Evolutionary conservation across 2,329 filamentous ascomycete genomes (phyloP), one percentile per base, ranked within the genome.

Genomic region (Phaeosphaeriaceae sp.): DNA sequence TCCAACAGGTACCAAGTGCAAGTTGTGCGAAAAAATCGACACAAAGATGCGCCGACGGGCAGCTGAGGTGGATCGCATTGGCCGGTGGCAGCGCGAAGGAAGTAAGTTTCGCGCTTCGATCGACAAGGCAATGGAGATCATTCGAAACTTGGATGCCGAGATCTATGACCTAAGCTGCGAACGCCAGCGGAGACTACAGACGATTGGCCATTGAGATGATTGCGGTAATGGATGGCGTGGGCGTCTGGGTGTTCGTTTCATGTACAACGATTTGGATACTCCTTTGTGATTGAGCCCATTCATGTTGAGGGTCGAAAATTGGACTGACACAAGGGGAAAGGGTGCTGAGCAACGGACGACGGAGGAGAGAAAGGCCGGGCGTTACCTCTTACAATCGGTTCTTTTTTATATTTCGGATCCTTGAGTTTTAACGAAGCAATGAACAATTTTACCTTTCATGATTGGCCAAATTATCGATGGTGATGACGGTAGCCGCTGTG

Each of bases 21-120:
- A 89, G 71, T 81, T 92, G 56, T 97, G 93, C 78, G 87, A 91
- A 67, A 92, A 94, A 76, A 91, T 92, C 61, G 87, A 92, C 68
- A 92, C 89, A 76, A 96, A 96, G 78, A 77, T 83, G 68, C 85
- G 90, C 47, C 86, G 89, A 56, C 83, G 86, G 67, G 79, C 80
- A 68, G 90, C 91, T 76, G 90, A 95, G 80, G 72, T 81, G 38
- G 83, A 86, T 48, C 88, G 92, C 66, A 83, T 95, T 67, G 77
- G 81, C 59, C 87, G 92, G 52, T 96, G 92, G 92, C 79, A 81
- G 66, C 81, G 80, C 39, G 90, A 94, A 74, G 87, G 88, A 35
- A 72, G 72, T 61, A 82, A 77, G 61, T 80, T 83, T 67, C 76
- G 77, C 50, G 83, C 83, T 42, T 83, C 80, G 16, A 85, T 86